These are phyloP conservation scores for Nephelium lappaceum DNA, from an alignment of 345 rosid species.

Conservation along the genomic window DNA sequence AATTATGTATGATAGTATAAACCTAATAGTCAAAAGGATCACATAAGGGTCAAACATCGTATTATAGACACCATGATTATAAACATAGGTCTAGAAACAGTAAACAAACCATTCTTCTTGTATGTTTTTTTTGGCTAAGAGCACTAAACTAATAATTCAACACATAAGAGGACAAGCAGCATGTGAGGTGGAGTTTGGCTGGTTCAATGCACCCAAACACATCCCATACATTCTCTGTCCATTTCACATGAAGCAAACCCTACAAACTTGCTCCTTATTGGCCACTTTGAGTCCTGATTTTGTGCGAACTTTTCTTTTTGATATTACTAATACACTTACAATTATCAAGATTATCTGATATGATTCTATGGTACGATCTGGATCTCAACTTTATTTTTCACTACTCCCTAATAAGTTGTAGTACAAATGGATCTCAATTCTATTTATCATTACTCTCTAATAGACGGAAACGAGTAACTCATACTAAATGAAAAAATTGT, in stretches of 20 bases:
- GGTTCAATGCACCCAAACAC: slow-evolving; percentile 26
- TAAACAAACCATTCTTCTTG: neutral
- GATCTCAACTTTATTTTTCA: too few species aligned
- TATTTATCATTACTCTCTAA: too few species aligned
- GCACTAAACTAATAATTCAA: neutral
- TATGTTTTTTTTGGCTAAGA: neutral
- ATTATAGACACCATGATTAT: neutral
- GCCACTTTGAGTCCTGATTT: neutral
- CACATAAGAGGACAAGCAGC: slow-evolving; percentile 22
- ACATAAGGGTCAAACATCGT: neutral
- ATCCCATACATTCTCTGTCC: slow-evolving; percentile 16
- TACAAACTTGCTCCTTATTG: slow-evolving; percentile 24
- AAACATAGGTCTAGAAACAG: neutral
- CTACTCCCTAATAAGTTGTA: too few species aligned
- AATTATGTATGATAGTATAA: too few species aligned
- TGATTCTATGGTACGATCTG: too few species aligned
- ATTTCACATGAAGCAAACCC: slow-evolving; percentile 29
- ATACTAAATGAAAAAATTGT: too few species aligned
- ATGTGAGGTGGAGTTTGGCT: slow-evolving; percentile 26
- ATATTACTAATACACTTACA: too few species aligned
- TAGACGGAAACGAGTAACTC: too few species aligned
- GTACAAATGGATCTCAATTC: too few species aligned
- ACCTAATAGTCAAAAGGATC: neutral
- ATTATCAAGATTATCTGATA: too few species aligned
- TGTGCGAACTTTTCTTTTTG: neutral